Evolutionary conservation across 202 grass and related monocot species (phyloP).

Genomic region (Setaria italica): DNA sequence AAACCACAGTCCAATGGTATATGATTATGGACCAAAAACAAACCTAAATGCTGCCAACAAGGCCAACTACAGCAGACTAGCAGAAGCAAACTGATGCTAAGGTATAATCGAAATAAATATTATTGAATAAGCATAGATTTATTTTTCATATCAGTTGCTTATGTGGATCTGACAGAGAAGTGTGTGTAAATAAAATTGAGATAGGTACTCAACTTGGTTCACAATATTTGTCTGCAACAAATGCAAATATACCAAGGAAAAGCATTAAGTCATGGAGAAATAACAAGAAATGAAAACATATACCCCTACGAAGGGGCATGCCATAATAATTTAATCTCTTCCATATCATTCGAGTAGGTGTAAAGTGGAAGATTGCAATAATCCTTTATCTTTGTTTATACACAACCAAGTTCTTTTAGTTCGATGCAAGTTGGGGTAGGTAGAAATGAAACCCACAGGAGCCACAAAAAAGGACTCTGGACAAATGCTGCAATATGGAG

Average conservation of each 20-base stretch:
- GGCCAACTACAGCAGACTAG: neutral
- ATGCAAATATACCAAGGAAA: neutral
- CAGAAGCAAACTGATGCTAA: neutral
- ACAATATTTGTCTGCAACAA: neutral
- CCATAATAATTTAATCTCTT: neutral
- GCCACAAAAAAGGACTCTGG: neutral
- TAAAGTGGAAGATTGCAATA: neutral
- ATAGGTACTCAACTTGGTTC: neutral
- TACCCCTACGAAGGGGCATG: neutral
- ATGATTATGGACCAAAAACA: neutral
- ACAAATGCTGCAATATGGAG: neutral
- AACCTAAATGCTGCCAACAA: neutral
- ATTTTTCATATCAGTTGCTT: neutral
- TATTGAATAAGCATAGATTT: neutral
- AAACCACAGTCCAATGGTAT: neutral
- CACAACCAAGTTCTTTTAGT: neutral
- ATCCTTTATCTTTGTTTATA: neutral
- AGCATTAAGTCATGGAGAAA: neutral
- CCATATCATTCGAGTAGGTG: neutral
- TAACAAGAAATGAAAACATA: neutral
- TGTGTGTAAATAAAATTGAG: neutral
- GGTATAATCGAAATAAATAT: neutral
- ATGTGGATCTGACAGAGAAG: neutral
- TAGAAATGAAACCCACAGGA: neutral
- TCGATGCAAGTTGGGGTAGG: neutral